phyloP scores from a whole-genome alignment of 1,139 yeast genomes.

The Saccharomyces hybrid region DNA sequence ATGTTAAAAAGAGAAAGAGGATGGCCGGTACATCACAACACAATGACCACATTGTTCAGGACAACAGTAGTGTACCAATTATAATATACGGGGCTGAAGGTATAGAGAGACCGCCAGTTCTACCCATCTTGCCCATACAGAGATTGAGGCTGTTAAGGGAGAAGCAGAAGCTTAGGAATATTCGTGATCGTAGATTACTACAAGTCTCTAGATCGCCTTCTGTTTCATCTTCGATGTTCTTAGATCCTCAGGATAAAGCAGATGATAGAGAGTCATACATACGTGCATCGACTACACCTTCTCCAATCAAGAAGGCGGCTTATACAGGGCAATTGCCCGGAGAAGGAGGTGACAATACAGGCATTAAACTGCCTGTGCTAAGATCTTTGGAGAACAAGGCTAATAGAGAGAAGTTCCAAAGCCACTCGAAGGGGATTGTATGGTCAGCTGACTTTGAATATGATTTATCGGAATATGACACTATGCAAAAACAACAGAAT shows the following conservation, averaged over 20 bases:
- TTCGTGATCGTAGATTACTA: slow-evolving; percentile 4
- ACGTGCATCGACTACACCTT: slow-evolving; percentile 17
- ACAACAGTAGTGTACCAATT: slow-evolving; percentile 3
- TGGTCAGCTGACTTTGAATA: slow-evolving; percentile 30
- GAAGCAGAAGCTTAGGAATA: slow-evolving; percentile 20
- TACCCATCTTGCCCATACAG: slow-evolving; percentile 29
- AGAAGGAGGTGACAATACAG: neutral
- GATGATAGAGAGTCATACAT: slow-evolving; percentile 4
- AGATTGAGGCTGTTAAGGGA: slow-evolving; percentile 24
- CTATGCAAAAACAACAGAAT: neutral
- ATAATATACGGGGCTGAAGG: slow-evolving; percentile 10
- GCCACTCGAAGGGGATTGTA: slow-evolving; percentile 14
- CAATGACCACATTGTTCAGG: neutral
- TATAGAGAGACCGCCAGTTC: slow-evolving; percentile 25
- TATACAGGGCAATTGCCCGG: neutral
- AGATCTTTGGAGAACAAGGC: slow-evolving; percentile 1
- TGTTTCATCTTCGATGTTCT: neutral
- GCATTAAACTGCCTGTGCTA: neutral
- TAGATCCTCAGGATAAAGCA: neutral
- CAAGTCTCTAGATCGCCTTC: neutral
- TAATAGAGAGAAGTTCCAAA: slow-evolving; percentile 4
- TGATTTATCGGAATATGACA: slow-evolving; percentile 21
- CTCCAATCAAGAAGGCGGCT: slow-evolving; percentile 14
- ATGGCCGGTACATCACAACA: slow-evolving; percentile 1
- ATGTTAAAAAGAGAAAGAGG: slow-evolving; percentile 1